A percentile compares a stretch with the other conserved stretches of the same genome.
Conservation (phyloP, 2,329 filamentous ascomycete species). For the Truncatella angustata region DNA sequence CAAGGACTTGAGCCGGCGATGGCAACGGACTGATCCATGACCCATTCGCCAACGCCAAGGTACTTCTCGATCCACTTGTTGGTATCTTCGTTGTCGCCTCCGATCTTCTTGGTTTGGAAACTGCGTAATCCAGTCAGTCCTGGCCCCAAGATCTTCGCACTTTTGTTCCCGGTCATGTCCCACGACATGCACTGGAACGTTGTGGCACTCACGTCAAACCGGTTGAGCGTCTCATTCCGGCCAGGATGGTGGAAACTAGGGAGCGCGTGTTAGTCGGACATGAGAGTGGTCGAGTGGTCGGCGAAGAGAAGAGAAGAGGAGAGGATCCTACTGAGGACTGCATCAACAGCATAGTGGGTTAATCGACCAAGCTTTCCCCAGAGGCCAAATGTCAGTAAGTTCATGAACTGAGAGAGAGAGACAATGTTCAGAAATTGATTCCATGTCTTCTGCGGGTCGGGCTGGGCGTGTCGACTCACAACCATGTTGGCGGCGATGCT, state of each 20-base stretch:
- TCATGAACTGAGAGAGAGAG: conserved; percentile 60
- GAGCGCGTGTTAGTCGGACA: conserved; percentile 17
- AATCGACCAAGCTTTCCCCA: conserved; percentile 84
- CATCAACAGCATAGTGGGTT: conserved; percentile 94
- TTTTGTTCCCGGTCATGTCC: too few relatives aligned
- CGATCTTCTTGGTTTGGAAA: conserved; percentile 81
- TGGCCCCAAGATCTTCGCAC: not conserved
- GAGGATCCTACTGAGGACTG: conserved; percentile 72
- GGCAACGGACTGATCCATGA: conserved; percentile 96
- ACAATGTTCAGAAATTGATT: conserved; percentile 43
- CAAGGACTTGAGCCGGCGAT: conserved; percentile 84
- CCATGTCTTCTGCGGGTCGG: conserved; percentile 3
- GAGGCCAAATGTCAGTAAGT: conserved; percentile 67
- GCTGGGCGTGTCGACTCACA: conserved; percentile 9
- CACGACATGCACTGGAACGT: too few relatives aligned
- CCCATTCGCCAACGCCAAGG: conserved; percentile 91
- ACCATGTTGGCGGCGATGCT: conserved; percentile 3
- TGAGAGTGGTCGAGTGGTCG: not conserved
- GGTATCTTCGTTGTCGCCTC: conserved; percentile 75
- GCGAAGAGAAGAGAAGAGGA: not conserved
- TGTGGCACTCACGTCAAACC: conserved; percentile 82
- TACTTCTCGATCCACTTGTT: conserved; percentile 92
- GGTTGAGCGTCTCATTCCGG: conserved; percentile 95
- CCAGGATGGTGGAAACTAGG: conserved; percentile 89
- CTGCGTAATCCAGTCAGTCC: conserved; percentile 56